phyloP scores from a whole-genome alignment of 1,284 basidiomycete species.

The Apiotrichum siamense region DNA sequence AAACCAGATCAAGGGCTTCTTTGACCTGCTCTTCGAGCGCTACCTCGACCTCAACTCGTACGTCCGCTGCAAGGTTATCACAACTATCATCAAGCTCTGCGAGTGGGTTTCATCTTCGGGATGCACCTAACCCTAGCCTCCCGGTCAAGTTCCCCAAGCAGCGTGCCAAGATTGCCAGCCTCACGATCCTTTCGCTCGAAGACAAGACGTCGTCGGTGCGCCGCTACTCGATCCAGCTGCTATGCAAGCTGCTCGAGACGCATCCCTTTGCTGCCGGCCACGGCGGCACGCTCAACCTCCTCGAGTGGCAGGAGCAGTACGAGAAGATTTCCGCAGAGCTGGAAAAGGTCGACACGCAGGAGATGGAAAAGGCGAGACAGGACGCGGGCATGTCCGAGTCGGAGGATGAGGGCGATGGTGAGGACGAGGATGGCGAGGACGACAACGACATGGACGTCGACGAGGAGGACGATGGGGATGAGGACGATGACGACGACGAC shows the following conservation, averaged over 20 bases:
- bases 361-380: slow-evolving; percentile 43
- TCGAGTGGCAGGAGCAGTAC: slow-evolving; percentile 71
- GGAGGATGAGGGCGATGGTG: slow-evolving; percentile 47
- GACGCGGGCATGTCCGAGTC: slow-evolving; percentile 50
- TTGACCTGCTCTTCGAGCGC: slow-evolving; percentile 76
- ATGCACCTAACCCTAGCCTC: slow-evolving; percentile 51
- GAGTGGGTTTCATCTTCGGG: slow-evolving; percentile 49
- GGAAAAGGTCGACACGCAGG: slow-evolving; percentile 56
- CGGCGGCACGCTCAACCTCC: slow-evolving; percentile 70
- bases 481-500: slow-evolving; percentile 30
- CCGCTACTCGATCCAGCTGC: slow-evolving; percentile 71
- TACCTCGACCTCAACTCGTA: slow-evolving; percentile 85
- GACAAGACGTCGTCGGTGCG: slow-evolving; percentile 88
- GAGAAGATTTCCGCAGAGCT: slow-evolving; percentile 54
- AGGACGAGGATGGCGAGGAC: slow-evolving; percentile 26
- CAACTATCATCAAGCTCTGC: slow-evolving; percentile 63
- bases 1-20: slow-evolving; percentile 78
- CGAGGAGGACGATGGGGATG: slow-evolving; percentile 23
- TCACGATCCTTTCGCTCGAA: slow-evolving; percentile 72
- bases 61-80: slow-evolving; percentile 81
- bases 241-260: slow-evolving; percentile 72
- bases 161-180: slow-evolving; percentile 66
- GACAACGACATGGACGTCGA: slow-evolving; percentile 46
- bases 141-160: slow-evolving; percentile 82
- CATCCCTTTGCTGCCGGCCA: slow-evolving; percentile 85